A percentile compares a stretch with the other conserved stretches of the same genome.
Evolutionary conservation across 768 basidiomycete genomes (phyloP).

Genomic region (Boletus fagicola): DNA sequence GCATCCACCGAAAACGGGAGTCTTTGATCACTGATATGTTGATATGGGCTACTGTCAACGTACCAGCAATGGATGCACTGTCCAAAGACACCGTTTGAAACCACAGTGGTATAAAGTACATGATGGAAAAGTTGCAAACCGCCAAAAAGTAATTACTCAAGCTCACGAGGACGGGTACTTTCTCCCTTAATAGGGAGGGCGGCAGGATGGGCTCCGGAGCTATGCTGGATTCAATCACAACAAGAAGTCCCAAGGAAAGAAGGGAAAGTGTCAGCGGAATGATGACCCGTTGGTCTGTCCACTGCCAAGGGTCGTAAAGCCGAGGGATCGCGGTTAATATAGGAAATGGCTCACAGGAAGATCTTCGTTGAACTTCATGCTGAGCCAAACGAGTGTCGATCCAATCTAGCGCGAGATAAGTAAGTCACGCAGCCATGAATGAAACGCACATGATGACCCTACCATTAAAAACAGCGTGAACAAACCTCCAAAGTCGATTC

Average conservation of each 20-base stretch:
- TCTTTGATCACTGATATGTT: neutral
- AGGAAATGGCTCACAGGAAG: slow-evolving; percentile 3
- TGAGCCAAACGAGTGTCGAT: slow-evolving; percentile 11
- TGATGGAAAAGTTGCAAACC: slow-evolving; percentile 15
- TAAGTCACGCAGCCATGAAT: neutral
- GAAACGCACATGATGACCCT: neutral
- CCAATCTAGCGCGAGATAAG: slow-evolving; percentile 8
- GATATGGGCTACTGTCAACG: neutral
- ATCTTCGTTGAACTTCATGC: slow-evolving; percentile 16
- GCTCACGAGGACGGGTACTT: slow-evolving; percentile 6
- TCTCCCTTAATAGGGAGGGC: slow-evolving; percentile 3
- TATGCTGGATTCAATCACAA: slow-evolving; percentile 5
- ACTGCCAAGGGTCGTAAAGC: neutral
- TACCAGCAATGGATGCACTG: slow-evolving; percentile 12
- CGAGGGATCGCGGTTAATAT: too few species aligned
- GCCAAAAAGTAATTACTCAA: slow-evolving; percentile 9
- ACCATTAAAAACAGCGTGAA: slow-evolving; percentile 9
- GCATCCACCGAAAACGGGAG: neutral
- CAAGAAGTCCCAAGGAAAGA: slow-evolving; percentile 7
- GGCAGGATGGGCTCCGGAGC: slow-evolving; percentile 15
- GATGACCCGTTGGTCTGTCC: slow-evolving; percentile 6
- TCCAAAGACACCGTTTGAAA: slow-evolving; percentile 14
- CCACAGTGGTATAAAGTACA: slow-evolving; percentile 18
- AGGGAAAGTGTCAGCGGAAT: slow-evolving; percentile 9
- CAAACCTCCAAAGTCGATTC: slow-evolving; percentile 17